A percentile compares a stretch with the other conserved stretches of the same genome.
These are phyloP conservation scores for Tylopilus vinaceipallidus DNA, from an alignment of 768 basidiomycete species.

Conservation along the genomic window DNA sequence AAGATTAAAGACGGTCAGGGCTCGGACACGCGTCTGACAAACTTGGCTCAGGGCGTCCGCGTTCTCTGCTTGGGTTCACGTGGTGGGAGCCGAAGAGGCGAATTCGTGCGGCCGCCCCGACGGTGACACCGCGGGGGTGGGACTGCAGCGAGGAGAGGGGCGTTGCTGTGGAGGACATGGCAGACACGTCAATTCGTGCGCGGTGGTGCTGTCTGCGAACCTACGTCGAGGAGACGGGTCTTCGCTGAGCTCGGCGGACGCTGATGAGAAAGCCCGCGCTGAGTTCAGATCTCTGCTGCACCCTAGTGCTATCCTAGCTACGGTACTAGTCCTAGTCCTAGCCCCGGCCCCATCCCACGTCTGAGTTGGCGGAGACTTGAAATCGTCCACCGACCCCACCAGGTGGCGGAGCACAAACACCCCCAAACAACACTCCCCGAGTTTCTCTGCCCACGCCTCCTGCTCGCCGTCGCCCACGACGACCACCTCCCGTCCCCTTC, in stretches of 20 bases:
- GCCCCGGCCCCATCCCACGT: too few relatives aligned
- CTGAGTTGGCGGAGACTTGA: background rate
- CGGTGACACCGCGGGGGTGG: conserved; percentile 21
- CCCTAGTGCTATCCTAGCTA: conserved; percentile 5
- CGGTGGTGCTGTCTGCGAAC: conserved; percentile 22
- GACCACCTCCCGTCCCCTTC: conserved; percentile 29
- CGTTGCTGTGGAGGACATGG: conserved; percentile 23
- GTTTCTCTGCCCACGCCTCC: conserved; percentile 28
- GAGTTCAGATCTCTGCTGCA: conserved; percentile 27
- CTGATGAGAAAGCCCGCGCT: conserved; percentile 28
- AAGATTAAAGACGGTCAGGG: conserved; percentile 34
- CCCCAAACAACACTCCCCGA: conserved; percentile 21
- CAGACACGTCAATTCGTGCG: conserved; percentile 25
- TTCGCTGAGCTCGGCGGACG: conserved; percentile 38
- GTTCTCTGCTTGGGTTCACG: conserved; percentile 33
- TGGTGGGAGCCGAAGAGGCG: conserved; percentile 35
- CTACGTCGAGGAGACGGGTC: conserved; percentile 28
- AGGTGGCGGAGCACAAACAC: conserved; percentile 27
- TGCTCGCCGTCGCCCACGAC: conserved; percentile 34
- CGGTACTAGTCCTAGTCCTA: too few relatives aligned
- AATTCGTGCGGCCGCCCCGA: conserved; percentile 14
- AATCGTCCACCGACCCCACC: too few relatives aligned
- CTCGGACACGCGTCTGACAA: conserved; percentile 37
- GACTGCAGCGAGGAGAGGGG: conserved; percentile 2
- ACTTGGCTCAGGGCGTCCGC: conserved; percentile 31